phyloP scores from a whole-genome alignment of 192 early-diverging fungal genomes.

The Anaeromyces robustus region DNA sequence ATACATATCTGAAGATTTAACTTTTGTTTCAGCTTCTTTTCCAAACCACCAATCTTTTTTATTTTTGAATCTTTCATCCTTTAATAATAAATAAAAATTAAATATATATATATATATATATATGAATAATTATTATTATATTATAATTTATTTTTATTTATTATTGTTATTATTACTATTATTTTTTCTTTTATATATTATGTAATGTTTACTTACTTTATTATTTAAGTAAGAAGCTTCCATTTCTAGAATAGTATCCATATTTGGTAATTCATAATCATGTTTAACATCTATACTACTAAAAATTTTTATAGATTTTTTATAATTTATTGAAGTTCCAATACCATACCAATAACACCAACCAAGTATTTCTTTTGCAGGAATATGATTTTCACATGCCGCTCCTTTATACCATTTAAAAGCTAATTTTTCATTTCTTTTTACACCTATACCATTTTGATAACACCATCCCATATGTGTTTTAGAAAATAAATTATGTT shows the following conservation, averaged over 20 bases:
- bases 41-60: not conserved
- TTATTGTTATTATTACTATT: no score
- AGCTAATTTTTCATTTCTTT: constrained; percentile 25
- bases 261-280: not conserved
- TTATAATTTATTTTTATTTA: no score
- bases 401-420: constrained; percentile 35
- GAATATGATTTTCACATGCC: constrained; percentile 33
- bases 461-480: constrained; percentile 13
- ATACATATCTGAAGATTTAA: not conserved
- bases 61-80: not conserved
- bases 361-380: constrained; percentile 35
- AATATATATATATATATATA: no score
- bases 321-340: constrained; percentile 9
- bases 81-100: no score
- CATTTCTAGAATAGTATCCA: not conserved
- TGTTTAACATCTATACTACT: not conserved
- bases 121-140: no score
- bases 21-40: not conserved
- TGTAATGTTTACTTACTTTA: not conserved
- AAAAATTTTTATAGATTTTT: not conserved
- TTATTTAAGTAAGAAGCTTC: not conserved
- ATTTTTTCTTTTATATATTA: no score
- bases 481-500: not conserved
- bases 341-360: constrained; percentile 45
- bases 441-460: constrained; percentile 38